Base-by-base conservation (phyloP, 2,329 filamentous ascomycete genomes). In the Colletotrichum nymphaeae region DNA sequence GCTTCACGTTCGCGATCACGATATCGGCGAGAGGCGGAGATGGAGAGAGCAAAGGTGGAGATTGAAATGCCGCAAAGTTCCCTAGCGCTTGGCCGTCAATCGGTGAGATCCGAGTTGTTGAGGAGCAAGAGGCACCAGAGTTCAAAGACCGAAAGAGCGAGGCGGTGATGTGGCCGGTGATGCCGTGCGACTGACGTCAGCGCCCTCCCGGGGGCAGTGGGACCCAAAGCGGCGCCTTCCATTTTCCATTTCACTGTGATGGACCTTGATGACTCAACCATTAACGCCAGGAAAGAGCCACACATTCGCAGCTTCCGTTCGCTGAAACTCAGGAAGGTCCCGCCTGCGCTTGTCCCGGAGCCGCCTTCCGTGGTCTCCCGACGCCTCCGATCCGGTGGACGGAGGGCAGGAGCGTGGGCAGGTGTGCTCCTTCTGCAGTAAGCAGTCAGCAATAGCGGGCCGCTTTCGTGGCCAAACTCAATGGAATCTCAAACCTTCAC, bases 151-250 rank as follows among this genome's bases (percentile, higher is more conserved):
- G 42, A 49, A 49, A 8, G 19, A 49, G 42, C 42, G 60, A 63
- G 60, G 26, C 28, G 60, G 46, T 14, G 58, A 65, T 71, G 49
- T 49, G 42, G 42, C 63, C 35, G 69, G 32, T 32, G 46, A 62
- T 72, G 46, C 69, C 12, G 64, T 67, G 60, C 52, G 65, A 67
- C 69, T 72, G 69, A 72, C 65, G 69, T 72, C 69, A 72, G 65
- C 65, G 58, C 26, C 63, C 53, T n/a, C 59, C 12, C 16, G 11
- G 42, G 60, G 32, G 49, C 52, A 24, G 66, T 63, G 68, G 63
- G 37, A 24, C 60, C 63, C 68, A 42, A 35, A 19, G 60, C n/a
- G 42, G 49, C 14, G n/a, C 32, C 7, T 26, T 14, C 37, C 37
- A 42, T 8, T 42, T 19, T 19, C 14, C 16, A 42, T 5, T 8